phyloP scores from a whole-genome alignment of 257 asterid species.

The Primulina eburnea region DNA sequence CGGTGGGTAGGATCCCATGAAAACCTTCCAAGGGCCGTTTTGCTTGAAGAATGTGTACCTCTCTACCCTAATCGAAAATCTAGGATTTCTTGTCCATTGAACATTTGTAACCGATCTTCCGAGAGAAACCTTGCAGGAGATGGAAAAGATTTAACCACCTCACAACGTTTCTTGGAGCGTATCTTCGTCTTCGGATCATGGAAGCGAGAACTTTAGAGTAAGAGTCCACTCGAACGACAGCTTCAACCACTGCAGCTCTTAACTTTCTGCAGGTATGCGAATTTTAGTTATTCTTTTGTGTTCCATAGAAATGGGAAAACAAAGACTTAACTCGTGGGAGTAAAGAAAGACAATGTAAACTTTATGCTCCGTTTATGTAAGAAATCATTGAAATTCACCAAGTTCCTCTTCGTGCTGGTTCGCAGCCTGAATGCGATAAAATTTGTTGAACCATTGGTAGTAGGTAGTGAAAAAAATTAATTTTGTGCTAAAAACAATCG shows the following conservation, averaged over 20 bases:
- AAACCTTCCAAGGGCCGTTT: neutral
- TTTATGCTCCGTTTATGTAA: neutral
- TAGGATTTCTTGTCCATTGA: neutral
- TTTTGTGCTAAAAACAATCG: neutral
- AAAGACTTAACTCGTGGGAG: neutral
- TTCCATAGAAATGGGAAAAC: neutral
- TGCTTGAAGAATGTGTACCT: neutral
- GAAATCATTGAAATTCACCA: neutral
- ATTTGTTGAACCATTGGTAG: neutral
- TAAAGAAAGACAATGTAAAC: neutral
- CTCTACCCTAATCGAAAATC: neutral
- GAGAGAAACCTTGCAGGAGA: neutral
- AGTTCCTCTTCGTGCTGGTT: neutral
- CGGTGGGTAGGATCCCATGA: neutral
- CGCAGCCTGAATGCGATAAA: neutral
- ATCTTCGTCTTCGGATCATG: conserved; percentile 52
- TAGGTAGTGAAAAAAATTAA: neutral
- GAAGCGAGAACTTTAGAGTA: conserved; percentile 31
- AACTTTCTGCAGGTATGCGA: conserved; percentile 58
- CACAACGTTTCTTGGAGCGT: conserved; percentile 44
- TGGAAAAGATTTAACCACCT: conserved; percentile 18
- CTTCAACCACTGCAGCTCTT: conserved; percentile 58
- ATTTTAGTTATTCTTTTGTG: neutral
- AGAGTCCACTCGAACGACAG: conserved; percentile 46
- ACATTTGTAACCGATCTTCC: conserved; percentile 11